Evolutionary conservation across 352 stramenopile genomes (phyloP).

Genomic region (Pythium rishiriense): DNA sequence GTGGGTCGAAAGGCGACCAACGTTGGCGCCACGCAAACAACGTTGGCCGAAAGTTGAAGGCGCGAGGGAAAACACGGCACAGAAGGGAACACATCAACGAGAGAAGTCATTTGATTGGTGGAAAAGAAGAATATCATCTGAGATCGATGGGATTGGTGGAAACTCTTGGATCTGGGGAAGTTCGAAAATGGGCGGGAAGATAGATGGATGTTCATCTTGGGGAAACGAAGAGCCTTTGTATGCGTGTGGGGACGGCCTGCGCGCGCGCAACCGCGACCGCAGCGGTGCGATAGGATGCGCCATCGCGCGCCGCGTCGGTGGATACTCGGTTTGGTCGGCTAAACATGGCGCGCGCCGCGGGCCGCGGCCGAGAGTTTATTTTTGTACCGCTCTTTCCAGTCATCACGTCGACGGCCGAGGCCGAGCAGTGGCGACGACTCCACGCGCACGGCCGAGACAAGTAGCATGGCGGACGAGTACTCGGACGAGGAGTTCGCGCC

Average conservation of each 20-base stretch:
- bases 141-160: no score
- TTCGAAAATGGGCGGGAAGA: background rate
- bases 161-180: no score
- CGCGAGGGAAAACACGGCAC: background rate
- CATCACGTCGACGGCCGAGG: no score
- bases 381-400: background rate
- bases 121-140: slow-evolving; percentile 10
- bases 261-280: no score
- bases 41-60: slow-evolving; percentile 10
- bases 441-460: background rate
- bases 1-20: background rate
- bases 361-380: background rate
- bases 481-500: slow-evolving; percentile 55
- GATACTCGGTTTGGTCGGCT: background rate
- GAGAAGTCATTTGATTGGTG: slow-evolving; percentile 9
- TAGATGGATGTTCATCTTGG: no score
- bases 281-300: background rate
- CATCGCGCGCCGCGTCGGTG: background rate
- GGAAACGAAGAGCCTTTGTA: no score
- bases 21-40: background rate
- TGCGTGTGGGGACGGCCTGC: no score
- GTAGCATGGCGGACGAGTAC: slow-evolving; percentile 42
- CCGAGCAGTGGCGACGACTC: no score
- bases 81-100: background rate
- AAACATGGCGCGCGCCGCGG: background rate